phyloP scores from a whole-genome alignment of 2,329 filamentous ascomycete genomes.

The Colletotrichum navitas region DNA sequence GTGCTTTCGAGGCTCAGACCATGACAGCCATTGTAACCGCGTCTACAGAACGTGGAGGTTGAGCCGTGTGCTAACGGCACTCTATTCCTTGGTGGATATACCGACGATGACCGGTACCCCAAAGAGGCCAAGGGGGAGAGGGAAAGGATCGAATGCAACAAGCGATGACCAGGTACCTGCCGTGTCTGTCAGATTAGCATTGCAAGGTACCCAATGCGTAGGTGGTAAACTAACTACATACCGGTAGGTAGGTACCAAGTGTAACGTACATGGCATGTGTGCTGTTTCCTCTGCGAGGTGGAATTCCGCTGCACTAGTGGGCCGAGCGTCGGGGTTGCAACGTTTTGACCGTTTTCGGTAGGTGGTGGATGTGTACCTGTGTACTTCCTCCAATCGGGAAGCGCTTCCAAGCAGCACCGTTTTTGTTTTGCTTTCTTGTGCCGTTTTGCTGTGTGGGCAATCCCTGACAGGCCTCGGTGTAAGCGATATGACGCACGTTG shows the following conservation, averaged over 20 bases:
- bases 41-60: neutral
- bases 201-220: neutral
- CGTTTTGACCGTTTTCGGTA: constrained; percentile 5
- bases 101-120: neutral
- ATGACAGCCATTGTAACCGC: no score
- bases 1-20: no score
- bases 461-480: neutral
- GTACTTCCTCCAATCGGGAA: constrained; percentile 21
- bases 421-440: neutral
- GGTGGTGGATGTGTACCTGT: neutral
- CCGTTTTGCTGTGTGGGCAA: neutral
- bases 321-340: constrained; percentile 15
- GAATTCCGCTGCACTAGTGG: constrained; percentile 37
- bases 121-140: no score
- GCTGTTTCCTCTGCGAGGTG: constrained; percentile 11
- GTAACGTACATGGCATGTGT: neutral
- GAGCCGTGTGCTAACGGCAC: neutral
- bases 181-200: neutral
- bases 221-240: no score
- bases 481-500: neutral
- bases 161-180: neutral
- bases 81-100: neutral
- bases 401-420: neutral
- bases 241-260: neutral
- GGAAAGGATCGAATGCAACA: neutral